Base-by-base conservation (phyloP, 2,329 filamentous ascomycete species). In the Diaporthe sp. region DNA sequence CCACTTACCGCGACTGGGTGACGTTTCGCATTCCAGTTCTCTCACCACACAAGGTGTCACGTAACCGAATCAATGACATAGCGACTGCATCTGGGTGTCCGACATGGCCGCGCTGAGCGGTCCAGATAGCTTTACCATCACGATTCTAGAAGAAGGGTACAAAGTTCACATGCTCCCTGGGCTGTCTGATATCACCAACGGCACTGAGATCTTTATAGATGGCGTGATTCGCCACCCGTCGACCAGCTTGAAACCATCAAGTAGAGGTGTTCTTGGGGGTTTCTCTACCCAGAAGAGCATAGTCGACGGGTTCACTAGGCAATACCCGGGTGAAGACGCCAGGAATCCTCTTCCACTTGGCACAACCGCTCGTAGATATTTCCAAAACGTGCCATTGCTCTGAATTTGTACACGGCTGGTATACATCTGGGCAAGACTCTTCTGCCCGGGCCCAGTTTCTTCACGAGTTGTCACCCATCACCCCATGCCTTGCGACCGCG, bases 401-500 rank as follows among this genome's bases (percentile, higher is more conserved):
- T 22, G n/a, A 25, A 34, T 42, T 49, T 37, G 51, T 57, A 77
- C 49, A 71, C 25, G 37, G 61, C 39, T 44, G 57, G 57, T 39
- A 72, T 39, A 44, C 44, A 68, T 4, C 44, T n/a, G 31, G 71
- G 72, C 34, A 44, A 22, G 3, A n/a, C 15, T 22, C 34, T 42
- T 37, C 19, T 49, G 34, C 49, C 58, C 46, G 17, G 31, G 15
- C 28, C 46, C 46, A 44, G 34, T 34, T 17, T 73, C 25, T 28
- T 19, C 28, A 19, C 28, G 25, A 44, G 34, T 9, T 22, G 13
- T 13, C 37, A 19, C 22, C 34, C 58, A 37, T 42, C 65, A 55
- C 15, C 25, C 44, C 25, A 34, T 68, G 8, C 42, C 62, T n/a
- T 39, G 25, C 19, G 17, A 22, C 4, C 37, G 25, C 10, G 4